phyloP scores from a whole-genome alignment of 805 yeast species.

The Ogataea paraovalis region DNA sequence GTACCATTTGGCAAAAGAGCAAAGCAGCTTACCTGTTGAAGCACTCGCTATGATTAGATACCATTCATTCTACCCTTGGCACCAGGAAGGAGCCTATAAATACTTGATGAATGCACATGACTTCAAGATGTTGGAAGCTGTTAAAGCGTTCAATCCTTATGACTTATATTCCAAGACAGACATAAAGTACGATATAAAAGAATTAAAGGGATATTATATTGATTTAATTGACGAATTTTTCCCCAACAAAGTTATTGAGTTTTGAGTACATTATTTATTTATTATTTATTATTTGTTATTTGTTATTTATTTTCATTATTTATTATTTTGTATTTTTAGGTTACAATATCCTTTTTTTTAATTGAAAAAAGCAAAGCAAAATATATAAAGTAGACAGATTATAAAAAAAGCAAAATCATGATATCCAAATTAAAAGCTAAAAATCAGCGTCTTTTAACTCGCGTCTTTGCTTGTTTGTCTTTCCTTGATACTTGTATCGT shows the following conservation, averaged over 20 bases:
- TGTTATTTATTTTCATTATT: not conserved
- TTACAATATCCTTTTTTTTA: not conserved
- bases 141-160: conserved; percentile 61
- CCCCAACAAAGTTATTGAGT: conserved; percentile 53
- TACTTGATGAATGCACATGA: conserved; percentile 65
- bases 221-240: conserved; percentile 66
- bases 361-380: not conserved
- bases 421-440: no score
- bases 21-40: conserved; percentile 59
- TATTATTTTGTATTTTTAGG: not conserved
- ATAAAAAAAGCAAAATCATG: no score
- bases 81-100: conserved; percentile 61
- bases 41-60: conserved; percentile 72
- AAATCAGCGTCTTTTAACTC: no score
- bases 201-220: conserved; percentile 53
- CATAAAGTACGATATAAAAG: conserved; percentile 42
- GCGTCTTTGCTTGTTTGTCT: no score
- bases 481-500: no score
- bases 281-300: not conserved
- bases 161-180: conserved; percentile 65
- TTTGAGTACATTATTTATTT: conserved; percentile 29
- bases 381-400: no score
- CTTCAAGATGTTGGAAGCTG: conserved; percentile 56
- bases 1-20: conserved; percentile 66
- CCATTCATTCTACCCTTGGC: conserved; percentile 77